Evolutionary conservation across 768 basidiomycete species (phyloP), one percentile per base, ranked within the genome.

Genomic region (Thelephora aurantiotincta): DNA sequence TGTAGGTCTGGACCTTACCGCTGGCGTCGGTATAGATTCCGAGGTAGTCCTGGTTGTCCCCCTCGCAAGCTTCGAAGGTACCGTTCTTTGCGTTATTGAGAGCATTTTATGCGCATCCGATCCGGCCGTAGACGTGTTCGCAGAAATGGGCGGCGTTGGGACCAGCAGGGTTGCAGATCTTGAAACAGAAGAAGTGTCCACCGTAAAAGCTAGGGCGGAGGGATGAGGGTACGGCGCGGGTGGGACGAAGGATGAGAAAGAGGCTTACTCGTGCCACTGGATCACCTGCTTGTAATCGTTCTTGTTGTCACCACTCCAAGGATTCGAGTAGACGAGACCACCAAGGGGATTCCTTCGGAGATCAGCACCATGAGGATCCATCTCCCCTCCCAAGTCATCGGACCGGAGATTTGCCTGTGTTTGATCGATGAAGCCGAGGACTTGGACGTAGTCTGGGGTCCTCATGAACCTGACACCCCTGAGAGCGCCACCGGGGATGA

Each of bases 351-450:
- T 65, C 5, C 62, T 62, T n/a, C 63, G 58, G 45, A 57, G 36
- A 50, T 26, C n/a, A 26, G 16, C 5, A 14, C 16, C 6, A 6
- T 14, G 6, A 13, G 81, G 75, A 60, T 87, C 80, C 45, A 86
- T 70, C 62, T 88, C 86, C 49, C 86, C 87, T 53, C 88, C 87
- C 30, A 56, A 73, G 54, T 90, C 87, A 11, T 47, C 60, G 0
- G 59, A 11, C 9, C 58, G 47, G 16, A 88, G 52, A 62, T 81
- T 69, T 51, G 90, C 61, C 43, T 57, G 51, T 2, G 64, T 65
- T 63, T 89, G 82, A 57, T 87, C 66, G 50, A 80, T 66, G 61
- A 70, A 76, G 7, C 82, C 87, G 35, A 69, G 68, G 49, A 82
- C 65, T 56, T 77, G 74, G 35, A 75, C 58, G 54, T 83, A 84